phyloP scores from a whole-genome alignment of 495 filamentous ascomycete genomes.

The Aspergillus egyptiacus region DNA sequence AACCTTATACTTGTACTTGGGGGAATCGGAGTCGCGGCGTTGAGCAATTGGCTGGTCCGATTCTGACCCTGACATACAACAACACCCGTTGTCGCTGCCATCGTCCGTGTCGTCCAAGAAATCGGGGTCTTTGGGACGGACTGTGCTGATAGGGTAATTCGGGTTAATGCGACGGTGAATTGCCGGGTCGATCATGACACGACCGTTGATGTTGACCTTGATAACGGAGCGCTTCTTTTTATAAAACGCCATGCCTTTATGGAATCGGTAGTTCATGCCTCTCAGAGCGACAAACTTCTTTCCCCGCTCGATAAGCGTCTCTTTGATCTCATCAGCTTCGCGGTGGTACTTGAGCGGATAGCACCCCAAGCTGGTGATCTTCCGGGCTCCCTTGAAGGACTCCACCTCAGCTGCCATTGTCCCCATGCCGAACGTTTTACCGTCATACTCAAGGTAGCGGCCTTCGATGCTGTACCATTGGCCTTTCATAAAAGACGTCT shows the following conservation, averaged over 20 bases:
- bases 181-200: slow-evolving; percentile 86
- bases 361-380: slow-evolving; percentile 70
- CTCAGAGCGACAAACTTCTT: slow-evolving; percentile 74
- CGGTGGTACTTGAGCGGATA: slow-evolving; percentile 84
- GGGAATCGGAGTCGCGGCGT: slow-evolving; percentile 47
- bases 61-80: slow-evolving; percentile 51
- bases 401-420: slow-evolving; percentile 67
- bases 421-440: slow-evolving; percentile 66
- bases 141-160: slow-evolving; percentile 76
- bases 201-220: slow-evolving; percentile 86
- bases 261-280: slow-evolving; percentile 81
- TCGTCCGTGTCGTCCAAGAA: slow-evolving; percentile 52
- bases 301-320: slow-evolving; percentile 73
- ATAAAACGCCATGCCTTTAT: slow-evolving; percentile 74
- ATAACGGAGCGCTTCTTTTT: slow-evolving; percentile 74
- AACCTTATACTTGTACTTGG: slow-evolving; percentile 59
- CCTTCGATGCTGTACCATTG: slow-evolving; percentile 80
- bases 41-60: slow-evolving; percentile 21
- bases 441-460: slow-evolving; percentile 78
- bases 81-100: slow-evolving; percentile 34
- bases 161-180: slow-evolving; percentile 84
- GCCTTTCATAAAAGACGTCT: slow-evolving; percentile 66
- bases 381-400: slow-evolving; percentile 75
- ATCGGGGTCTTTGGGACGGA: slow-evolving; percentile 72
- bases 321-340: slow-evolving; percentile 57